phyloP scores from a whole-genome alignment of 495 filamentous ascomycete species.

The Penicillium fimorum region DNA sequence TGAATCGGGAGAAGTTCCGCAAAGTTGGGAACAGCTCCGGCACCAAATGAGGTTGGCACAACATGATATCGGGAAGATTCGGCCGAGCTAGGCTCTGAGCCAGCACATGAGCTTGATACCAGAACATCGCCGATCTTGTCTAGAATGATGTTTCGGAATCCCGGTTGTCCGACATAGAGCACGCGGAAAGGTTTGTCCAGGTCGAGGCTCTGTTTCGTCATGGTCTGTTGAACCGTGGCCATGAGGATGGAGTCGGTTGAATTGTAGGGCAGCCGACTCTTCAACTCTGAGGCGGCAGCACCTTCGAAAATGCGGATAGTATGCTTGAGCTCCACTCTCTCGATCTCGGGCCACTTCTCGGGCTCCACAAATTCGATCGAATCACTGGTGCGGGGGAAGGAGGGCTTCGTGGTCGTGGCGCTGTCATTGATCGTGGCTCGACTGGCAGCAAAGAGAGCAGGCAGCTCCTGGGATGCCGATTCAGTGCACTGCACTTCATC shows the following conservation, averaged over 20 bases:
- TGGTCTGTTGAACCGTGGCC: constrained; percentile 67
- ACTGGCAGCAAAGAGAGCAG: constrained; percentile 37
- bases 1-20: constrained; percentile 76
- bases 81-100: constrained; percentile 44
- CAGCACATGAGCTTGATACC: constrained; percentile 47
- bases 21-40: constrained; percentile 50
- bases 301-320: constrained; percentile 59
- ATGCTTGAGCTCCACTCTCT: constrained; percentile 61
- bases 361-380: constrained; percentile 64
- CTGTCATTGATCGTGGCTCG: constrained; percentile 43
- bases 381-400: constrained; percentile 35
- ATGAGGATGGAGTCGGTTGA: constrained; percentile 38
- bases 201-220: constrained; percentile 62
- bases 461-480: constrained; percentile 43
- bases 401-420: constrained; percentile 41
- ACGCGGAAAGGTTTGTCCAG: constrained; percentile 66
- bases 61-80: constrained; percentile 68
- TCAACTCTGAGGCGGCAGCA: constrained; percentile 49
- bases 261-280: constrained; percentile 33
- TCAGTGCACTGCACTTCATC: constrained; percentile 32
- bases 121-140: constrained; percentile 70
- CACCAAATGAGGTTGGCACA: constrained; percentile 70
- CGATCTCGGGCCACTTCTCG: constrained; percentile 47
- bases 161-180: constrained; percentile 64
- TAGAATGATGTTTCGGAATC: constrained; percentile 65